phyloP scores from a whole-genome alignment of 2,329 filamentous ascomycete genomes.

The Didymella lethalis region DNA sequence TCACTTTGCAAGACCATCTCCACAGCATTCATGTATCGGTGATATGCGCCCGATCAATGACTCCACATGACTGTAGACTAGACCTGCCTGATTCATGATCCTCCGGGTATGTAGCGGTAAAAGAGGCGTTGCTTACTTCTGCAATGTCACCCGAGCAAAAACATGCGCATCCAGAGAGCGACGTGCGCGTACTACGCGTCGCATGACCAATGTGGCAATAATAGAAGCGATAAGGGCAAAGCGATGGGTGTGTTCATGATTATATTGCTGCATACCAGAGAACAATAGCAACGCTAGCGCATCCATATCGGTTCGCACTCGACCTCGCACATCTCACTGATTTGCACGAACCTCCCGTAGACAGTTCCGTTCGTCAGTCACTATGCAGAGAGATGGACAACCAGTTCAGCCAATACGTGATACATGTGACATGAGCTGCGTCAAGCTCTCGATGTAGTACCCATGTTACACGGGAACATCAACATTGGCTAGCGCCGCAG shows the following conservation, averaged over 20 bases:
- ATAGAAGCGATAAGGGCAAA: not conserved
- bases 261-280: not conserved
- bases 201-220: not conserved
- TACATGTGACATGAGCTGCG: not conserved
- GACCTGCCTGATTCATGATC: conserved; percentile 14
- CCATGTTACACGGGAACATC: not conserved
- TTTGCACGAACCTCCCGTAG: not conserved
- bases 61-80: not conserved
- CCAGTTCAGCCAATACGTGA: not conserved
- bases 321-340: not conserved
- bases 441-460: not conserved
- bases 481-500: conserved; percentile 7
- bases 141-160: not conserved
- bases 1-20: not conserved
- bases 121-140: conserved; percentile 3
- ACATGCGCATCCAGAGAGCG: not conserved
- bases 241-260: not conserved
- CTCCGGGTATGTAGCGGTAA: conserved; percentile 9
- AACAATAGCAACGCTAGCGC: conserved; percentile 18
- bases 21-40: not conserved
- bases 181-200: not conserved
- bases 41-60: conserved; percentile 10
- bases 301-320: not conserved
- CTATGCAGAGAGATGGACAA: not conserved
- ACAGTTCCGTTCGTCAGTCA: not conserved